A percentile compares a stretch with the other conserved stretches of the same genome.
Conservation (phyloP, 129 eudicot species). For the Chrysanthemum seticuspe region DNA sequence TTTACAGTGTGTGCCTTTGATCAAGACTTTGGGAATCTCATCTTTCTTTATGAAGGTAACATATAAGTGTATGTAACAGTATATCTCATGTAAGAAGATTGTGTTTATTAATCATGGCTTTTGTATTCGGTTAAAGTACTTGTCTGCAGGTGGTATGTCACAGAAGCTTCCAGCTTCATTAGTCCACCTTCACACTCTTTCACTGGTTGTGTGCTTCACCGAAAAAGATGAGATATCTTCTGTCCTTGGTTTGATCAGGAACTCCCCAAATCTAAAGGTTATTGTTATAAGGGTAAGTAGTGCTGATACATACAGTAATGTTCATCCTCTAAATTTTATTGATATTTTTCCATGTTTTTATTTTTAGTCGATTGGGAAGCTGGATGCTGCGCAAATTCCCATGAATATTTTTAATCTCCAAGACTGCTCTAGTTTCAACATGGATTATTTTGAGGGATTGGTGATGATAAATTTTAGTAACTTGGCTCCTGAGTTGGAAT, state of each 20-base stretch:
- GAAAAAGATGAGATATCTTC: background rate
- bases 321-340: background rate
- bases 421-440: background rate
- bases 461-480: background rate
- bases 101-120: background rate
- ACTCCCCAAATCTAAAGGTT: too few species aligned
- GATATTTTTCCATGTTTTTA: background rate
- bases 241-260: background rate
- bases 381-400: background rate
- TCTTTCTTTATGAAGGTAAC: background rate
- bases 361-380: background rate
- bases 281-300: background rate
- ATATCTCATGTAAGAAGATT: background rate
- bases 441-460: constrained; percentile 8
- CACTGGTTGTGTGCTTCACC: background rate
- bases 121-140: background rate
- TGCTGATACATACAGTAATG: background rate
- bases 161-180: background rate
- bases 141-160: constrained; percentile 3
- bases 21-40: background rate
- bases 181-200: background rate
- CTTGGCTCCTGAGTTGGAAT: background rate
- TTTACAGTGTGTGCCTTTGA: constrained; percentile 4
- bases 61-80: background rate
- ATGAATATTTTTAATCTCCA: background rate